Conservation (phyloP, 108 stramenopile genomes). For the Phaeodactylum tricornutum region DNA sequence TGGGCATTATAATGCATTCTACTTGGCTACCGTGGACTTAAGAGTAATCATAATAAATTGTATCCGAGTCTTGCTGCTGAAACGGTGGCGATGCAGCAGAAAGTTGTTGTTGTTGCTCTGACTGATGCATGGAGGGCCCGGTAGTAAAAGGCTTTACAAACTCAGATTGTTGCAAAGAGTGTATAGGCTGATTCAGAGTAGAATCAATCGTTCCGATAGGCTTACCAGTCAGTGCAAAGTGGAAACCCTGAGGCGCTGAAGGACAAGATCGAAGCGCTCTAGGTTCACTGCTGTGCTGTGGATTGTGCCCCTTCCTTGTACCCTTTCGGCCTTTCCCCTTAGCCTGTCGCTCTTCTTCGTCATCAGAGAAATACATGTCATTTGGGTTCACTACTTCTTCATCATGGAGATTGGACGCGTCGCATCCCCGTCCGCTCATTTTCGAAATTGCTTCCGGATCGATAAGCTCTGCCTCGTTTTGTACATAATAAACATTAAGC, state of each 20-base stretch:
- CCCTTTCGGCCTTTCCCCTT: constrained; percentile 27
- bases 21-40: constrained; percentile 67
- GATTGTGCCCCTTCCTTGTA: too few species aligned
- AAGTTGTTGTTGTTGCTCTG: too few species aligned
- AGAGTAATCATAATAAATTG: constrained; percentile 39
- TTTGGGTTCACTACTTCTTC: constrained; percentile 56
- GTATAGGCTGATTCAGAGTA: too few species aligned
- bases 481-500: constrained; percentile 42
- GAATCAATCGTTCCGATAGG: too few species aligned
- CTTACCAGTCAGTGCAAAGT: too few species aligned
- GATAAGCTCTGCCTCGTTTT: constrained; percentile 50
- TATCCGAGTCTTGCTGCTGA: constrained; percentile 14
- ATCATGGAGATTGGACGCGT: constrained; percentile 80
- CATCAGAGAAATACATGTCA: constrained; percentile 72
- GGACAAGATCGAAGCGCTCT: too few species aligned
- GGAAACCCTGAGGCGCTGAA: too few species aligned
- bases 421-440: constrained; percentile 68
- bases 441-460: constrained; percentile 45
- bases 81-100: too few species aligned
- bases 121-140: too few species aligned
- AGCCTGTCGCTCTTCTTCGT: constrained; percentile 66
- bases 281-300: too few species aligned
- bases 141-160: too few species aligned
- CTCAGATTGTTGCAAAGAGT: too few species aligned
- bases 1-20: constrained; percentile 63